Evolutionary conservation across 163 green algal species (phyloP), one percentile per base, ranked within the genome.

Genomic region (Scenedesmus sp.): DNA sequence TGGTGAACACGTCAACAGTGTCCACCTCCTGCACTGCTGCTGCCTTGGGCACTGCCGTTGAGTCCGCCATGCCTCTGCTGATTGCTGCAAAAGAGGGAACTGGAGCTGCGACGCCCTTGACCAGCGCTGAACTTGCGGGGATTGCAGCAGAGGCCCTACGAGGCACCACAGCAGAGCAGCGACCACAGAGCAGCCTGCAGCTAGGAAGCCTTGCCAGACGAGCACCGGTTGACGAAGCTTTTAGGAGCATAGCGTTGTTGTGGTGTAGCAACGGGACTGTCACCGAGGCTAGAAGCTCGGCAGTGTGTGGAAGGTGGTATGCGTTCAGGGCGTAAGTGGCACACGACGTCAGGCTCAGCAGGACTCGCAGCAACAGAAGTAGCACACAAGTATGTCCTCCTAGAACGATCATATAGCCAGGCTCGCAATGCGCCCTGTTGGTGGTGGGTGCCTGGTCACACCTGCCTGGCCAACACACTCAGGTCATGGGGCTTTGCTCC

Each of bases 51-150:
- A 20, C 18, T 23, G 57, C 23, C 20, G 26, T 10, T 20, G 62
- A 76, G 82, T 88, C 88, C n/a, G 88, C 88, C 88, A 92, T 92
- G 26, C 87, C 87, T 85, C 87, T 46, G 23, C 12, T 91, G 26
- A 87, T 87, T 6, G 8, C n/a, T 2, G 13, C 23, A 62, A 91
- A 62, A 2, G 10, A n/a, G n/a, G 87, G 55, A 16, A 59, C 87
- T 62, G 87, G 70, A 7, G 52, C 55, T 59, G 87, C 87, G 12
- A 67, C 3, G 18, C 64, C 18, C 7, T 55, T 83, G 9, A 56
- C 70, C 70, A 79, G 85, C 46, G 59, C 64, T 70, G 85, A 34
- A 90, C 18, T 73, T 52, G 57, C 60, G 83, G 64, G 73, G 0
- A 60, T n/a, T 86, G 79, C 79, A 26, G 54, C 55, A 64, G 81